A percentile compares a stretch with the other conserved stretches of the same genome.
Conservation (phyloP, 345 rosid species). For the Populus simonii region DNA sequence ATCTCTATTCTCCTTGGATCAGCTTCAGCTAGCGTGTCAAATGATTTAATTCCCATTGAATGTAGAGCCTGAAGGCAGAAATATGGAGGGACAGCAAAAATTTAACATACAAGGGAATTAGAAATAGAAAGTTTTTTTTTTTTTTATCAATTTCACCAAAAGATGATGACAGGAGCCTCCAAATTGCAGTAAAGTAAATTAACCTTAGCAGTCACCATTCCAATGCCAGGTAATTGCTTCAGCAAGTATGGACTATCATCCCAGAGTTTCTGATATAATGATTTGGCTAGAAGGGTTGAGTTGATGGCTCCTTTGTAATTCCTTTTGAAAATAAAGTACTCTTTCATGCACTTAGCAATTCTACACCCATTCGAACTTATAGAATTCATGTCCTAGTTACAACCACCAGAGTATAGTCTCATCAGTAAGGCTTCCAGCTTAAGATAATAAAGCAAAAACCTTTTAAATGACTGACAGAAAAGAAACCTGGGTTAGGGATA, state of each 20-base stretch:
- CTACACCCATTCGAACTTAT: constrained; percentile 77
- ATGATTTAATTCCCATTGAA: constrained; percentile 84
- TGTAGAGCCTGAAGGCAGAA: constrained; percentile 62
- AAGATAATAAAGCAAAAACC: constrained; percentile 6
- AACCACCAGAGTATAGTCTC: constrained; percentile 21
- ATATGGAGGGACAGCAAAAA: not conserved
- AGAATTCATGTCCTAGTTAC: constrained; percentile 75
- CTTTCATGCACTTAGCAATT: constrained; percentile 94
- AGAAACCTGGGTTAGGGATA: constrained; percentile 85
- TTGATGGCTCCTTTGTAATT: constrained; percentile 74
- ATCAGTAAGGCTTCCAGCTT: constrained; percentile 20
- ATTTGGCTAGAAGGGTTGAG: constrained; percentile 74
- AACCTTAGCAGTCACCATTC: constrained; percentile 99
- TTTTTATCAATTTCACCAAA: too few relatives aligned
- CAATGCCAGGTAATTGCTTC: constrained; percentile 91
- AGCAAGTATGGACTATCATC: constrained; percentile 90
- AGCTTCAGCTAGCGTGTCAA: constrained; percentile 80
- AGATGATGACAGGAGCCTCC: too few relatives aligned
- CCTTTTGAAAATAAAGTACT: constrained; percentile 76
- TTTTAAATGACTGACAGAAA: not conserved
- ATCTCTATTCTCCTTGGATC: constrained; percentile 97
- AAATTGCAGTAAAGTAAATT: not conserved
- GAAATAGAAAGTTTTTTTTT: not conserved
- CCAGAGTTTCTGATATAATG: constrained; percentile 93
- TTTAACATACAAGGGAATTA: not conserved